Evolutionary conservation across 225 moss, liverwort and hornwort genomes (phyloP).

Genomic region (Asterella californica): DNA sequence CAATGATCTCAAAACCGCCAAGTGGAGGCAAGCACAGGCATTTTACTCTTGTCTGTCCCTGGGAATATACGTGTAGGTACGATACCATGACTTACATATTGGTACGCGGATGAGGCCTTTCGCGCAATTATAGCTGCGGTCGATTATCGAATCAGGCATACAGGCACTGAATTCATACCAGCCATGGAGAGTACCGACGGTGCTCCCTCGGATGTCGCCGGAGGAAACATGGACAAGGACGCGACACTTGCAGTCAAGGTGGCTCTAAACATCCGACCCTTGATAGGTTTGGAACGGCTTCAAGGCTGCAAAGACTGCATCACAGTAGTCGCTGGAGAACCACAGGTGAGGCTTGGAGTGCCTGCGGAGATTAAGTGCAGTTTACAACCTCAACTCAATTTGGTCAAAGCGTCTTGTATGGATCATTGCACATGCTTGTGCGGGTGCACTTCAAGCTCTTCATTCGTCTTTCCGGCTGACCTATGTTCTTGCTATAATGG

Average conservation of each 20-base stretch:
- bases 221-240: slow-evolving; percentile 48
- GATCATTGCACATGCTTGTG: neutral
- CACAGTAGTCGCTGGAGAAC: slow-evolving; percentile 67
- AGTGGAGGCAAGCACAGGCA: slow-evolving; percentile 9
- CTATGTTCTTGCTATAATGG: neutral
- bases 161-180: neutral
- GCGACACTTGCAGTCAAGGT: slow-evolving; percentile 83
- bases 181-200: slow-evolving; percentile 37
- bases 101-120: slow-evolving; percentile 4
- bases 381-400: neutral
- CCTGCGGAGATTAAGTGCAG: too few species aligned
- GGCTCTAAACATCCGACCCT: slow-evolving; percentile 72
- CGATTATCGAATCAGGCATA: neutral
- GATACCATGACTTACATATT: neutral
- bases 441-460: neutral
- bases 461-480: neutral
- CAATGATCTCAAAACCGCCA: slow-evolving; percentile 5
- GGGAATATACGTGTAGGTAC: slow-evolving; percentile 11
- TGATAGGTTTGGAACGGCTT: slow-evolving; percentile 80
- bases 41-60: neutral
- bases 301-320: slow-evolving; percentile 94
- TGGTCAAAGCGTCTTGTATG: neutral
- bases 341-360: slow-evolving; percentile 52
- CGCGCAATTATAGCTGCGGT: slow-evolving; percentile 1
- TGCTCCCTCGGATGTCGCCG: slow-evolving; percentile 25